These are phyloP conservation scores for Irpex sp. DNA, from an alignment of 1,284 basidiomycete species.

Conservation along the genomic window DNA sequence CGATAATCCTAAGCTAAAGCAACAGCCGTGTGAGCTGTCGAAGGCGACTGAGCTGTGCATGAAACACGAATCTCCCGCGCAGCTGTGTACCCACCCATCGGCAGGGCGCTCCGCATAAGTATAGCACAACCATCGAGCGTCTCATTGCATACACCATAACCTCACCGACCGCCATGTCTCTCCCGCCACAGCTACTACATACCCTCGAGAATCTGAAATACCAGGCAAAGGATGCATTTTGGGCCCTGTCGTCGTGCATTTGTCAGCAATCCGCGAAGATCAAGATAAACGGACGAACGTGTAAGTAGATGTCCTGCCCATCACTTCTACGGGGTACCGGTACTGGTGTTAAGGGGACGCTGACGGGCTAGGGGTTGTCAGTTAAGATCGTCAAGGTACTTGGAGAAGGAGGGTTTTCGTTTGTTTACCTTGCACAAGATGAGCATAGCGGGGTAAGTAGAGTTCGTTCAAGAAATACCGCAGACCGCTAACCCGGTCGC, in stretches of 20 bases:
- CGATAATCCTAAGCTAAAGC: too few relatives aligned
- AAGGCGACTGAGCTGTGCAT: neutral
- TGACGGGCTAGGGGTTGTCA: conserved; percentile 21
- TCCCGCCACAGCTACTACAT: conserved; percentile 22
- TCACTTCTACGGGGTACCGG: neutral
- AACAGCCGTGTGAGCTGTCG: too few relatives aligned
- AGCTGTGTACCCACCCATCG: neutral
- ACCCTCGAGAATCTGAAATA: conserved; percentile 63
- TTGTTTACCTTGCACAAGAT: conserved; percentile 90
- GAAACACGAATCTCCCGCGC: neutral
- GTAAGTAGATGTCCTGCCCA: conserved; percentile 40
- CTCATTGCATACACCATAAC: neutral
- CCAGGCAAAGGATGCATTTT: conserved; percentile 73
- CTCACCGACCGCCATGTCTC: conserved; percentile 13
- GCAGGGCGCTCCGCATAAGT: neutral
- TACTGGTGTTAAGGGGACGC: neutral
- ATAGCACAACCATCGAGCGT: neutral
- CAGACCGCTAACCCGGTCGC: neutral
- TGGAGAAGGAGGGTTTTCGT: conserved; percentile 93
- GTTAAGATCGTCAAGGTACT: conserved; percentile 87
- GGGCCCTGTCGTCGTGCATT: conserved; percentile 72
- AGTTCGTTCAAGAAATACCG: neutral
- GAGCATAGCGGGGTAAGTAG: conserved; percentile 66
- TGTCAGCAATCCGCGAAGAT: conserved; percentile 78
- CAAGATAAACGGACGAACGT: conserved; percentile 91